These are phyloP conservation scores for Letharia lupina DNA, from an alignment of 495 filamentous ascomycete species.

Conservation along the genomic window DNA sequence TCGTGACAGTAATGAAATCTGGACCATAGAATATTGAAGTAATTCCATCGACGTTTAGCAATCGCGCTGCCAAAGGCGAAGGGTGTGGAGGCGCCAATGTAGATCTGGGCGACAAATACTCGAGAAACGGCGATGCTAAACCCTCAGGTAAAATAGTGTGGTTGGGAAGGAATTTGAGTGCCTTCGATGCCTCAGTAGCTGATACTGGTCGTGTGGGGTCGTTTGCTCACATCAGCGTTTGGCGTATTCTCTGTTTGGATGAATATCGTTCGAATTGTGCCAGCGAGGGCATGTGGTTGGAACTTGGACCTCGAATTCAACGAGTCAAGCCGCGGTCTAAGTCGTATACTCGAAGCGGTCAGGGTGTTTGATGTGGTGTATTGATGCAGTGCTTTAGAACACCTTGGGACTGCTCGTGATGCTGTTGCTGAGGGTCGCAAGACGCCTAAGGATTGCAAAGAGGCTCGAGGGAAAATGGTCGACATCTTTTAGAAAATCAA, in stretches of 20 bases:
- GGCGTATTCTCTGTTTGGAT: conserved; percentile 95
- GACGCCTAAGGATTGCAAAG: neutral
- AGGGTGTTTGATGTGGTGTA: neutral
- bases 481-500: neutral
- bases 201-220: conserved; percentile 1
- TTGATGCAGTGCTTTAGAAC: conserved; percentile 8
- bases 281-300: conserved; percentile 1
- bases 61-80: conserved; percentile 81
- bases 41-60: conserved; percentile 86
- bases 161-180: conserved; percentile 91
- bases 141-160: conserved; percentile 66
- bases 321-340: neutral
- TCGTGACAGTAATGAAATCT: conserved; percentile 96
- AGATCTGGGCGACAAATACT: conserved; percentile 81
- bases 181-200: conserved; percentile 32
- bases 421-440: neutral
- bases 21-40: conserved; percentile 88
- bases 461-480: neutral
- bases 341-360: neutral
- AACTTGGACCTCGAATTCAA: neutral
- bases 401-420: neutral
- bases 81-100: conserved; percentile 84
- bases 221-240: conserved; percentile 64
- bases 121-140: conserved; percentile 68
- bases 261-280: conserved; percentile 71